Evolutionary conservation across 495 filamentous ascomycete species (phyloP), one percentile per base, ranked within the genome.

Genomic region (Penicillium salamii): DNA sequence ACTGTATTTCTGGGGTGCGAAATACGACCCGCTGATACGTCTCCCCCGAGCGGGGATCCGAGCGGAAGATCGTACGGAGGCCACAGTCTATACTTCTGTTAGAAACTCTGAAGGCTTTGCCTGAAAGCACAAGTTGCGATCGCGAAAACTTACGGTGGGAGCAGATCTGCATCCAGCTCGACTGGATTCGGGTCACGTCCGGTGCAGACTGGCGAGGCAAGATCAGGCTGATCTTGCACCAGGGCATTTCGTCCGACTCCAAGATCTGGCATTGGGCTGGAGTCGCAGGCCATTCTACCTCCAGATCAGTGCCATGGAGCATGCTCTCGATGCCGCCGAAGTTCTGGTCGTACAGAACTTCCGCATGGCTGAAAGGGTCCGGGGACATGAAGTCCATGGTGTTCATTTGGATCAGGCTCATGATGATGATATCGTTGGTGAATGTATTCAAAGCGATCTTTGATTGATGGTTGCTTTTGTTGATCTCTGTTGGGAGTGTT

Each of bases 191-290:
- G n/a, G 19, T 38, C 36, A 38, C 36, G 21, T 38, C 36, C 8
- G 36, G 36, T 3, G 18, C 36, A 5, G 36, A 38, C 36, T 38
- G 36, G 8, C 36, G 36, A 5, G 36, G 36, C 36, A 38, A 38
- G 36, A 38, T 38, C 36, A 38, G 19, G 18, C 18, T 38, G 36
- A 38, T 38, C 36, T 38, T 38, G 18, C 36, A 38, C 36, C 36
- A 38, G 18, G 36, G 36, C 36, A 38, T 38, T 13, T 38, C 36
- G 36, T 38, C 36, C 9, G 36, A 38, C 21, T 38, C 36, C 1
- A 38, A 19, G 36, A 38, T 38, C 21, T 38, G 36, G 36, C 36
- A 38, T 38, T 38, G 36, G 3, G 36, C 36, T 11, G 36, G 36
- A 21, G 36, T 38, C 36, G 36, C 36, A 15, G 36, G 18, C 36